A percentile compares a stretch with the other conserved stretches of the same genome.
Conservation (phyloP, 2,329 filamentous ascomycete genomes). For the Aspergillus felis region DNA sequence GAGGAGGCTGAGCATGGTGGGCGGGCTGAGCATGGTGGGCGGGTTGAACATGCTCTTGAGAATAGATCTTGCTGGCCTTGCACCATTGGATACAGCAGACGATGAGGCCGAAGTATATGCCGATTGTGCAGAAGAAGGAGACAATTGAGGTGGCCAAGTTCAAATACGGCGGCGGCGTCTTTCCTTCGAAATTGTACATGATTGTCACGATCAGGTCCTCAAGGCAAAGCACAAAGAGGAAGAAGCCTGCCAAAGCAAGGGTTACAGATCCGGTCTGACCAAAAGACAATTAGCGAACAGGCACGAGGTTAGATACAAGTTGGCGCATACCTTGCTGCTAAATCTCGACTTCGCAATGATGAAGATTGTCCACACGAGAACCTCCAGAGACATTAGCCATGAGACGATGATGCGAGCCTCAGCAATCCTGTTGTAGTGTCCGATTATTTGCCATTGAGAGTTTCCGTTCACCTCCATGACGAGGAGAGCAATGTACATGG, state of each 20-base stretch:
- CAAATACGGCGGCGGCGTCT: conserved; percentile 9
- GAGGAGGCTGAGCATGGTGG: not conserved
- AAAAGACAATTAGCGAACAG: not conserved
- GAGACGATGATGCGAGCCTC: conserved; percentile 12
- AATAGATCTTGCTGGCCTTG: conserved; percentile 3
- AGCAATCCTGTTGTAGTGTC: conserved; percentile 4
- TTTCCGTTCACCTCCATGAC: conserved; percentile 3
- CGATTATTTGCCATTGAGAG: not conserved
- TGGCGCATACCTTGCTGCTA: conserved; percentile 12
- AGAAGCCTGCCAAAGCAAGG: conserved; percentile 13
- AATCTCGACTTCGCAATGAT: conserved; percentile 14
- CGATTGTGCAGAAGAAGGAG: conserved; percentile 17
- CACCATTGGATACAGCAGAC: conserved; percentile 18
- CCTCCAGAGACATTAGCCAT: conserved; percentile 19
- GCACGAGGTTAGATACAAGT: not conserved
- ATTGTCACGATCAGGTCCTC: conserved; percentile 11
- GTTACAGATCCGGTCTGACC: conserved; percentile 11
- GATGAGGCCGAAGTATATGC: conserved; percentile 17
- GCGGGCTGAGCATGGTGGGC: not conserved
- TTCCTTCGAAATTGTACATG: conserved; percentile 5
- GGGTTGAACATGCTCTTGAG: not conserved
- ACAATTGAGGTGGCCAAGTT: conserved; percentile 3
- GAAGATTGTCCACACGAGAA: conserved; percentile 18
- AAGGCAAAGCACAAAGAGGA: conserved; percentile 15
- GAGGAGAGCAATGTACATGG: conserved; percentile 8